Evolutionary conservation across 495 filamentous ascomycete species (phyloP), one percentile per base, ranked within the genome.

Genomic region (Jackrogersella multiformis): DNA sequence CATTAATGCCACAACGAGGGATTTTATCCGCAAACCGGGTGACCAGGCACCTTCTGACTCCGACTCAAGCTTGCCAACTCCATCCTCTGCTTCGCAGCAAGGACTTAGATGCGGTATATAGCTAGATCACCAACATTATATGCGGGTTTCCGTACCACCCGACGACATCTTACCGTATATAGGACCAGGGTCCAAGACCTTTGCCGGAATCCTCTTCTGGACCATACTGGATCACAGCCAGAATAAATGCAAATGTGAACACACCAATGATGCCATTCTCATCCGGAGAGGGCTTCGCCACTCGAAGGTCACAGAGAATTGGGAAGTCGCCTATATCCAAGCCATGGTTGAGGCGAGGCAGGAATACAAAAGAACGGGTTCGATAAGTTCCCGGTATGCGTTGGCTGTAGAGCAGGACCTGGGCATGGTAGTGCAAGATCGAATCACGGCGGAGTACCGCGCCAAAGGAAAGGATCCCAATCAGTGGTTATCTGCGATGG

Each of bases 281-380:
- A 41, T 61, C 23, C 30, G 12, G 6, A 41, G 35, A 12, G 38
- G 34, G 2, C 18, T 66, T 1, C n/a, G 46, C 23, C 54, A 66
- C 15, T 66, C 62, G 2, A 46, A 45, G 8, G 46, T 49, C 1
- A 66, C 62, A 4, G 28, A 59, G 20, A 24, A 48, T 13, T 59
- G 62, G 62, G 24, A 45, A 0, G n/a, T 59, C 5, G 16, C 7
- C 4, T 59, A 66, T 8, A 45, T 66, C 15, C 38, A 59, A 10
- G 54, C 62, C 35, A 66, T 66, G 62, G 21, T 66, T n/a, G 62
- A 53, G 30, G 62, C 54, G 6, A 44, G 62, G 8, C 62, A 59
- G n/a, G 62, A 66, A 13, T 66, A 59, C 30, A 53, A 30, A 30
- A 23, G 8, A 3, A 59, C 45, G 16, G 62, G 54, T 1, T 59